phyloP scores from a whole-genome alignment of 495 filamentous ascomycete species.

The Saxispiralis lemnorum region DNA sequence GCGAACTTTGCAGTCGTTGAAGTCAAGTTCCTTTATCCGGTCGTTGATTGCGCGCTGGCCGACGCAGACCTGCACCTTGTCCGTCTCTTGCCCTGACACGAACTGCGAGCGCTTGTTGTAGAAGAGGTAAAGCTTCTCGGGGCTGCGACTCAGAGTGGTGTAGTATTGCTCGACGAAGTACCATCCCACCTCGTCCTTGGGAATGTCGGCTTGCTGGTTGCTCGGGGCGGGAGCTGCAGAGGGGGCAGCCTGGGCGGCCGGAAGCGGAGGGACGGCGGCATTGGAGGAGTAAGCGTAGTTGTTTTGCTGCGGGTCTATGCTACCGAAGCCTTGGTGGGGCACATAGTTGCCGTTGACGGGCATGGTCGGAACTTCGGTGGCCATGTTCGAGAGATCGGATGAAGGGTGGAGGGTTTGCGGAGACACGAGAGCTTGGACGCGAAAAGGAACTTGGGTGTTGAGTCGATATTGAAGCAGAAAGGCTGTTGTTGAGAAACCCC shows the following conservation, averaged over 20 bases:
- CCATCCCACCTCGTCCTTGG: constrained; percentile 90
- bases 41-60: constrained; percentile 80
- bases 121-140: constrained; percentile 67
- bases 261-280: constrained; percentile 5
- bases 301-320: constrained; percentile 16
- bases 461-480: too few relatives aligned
- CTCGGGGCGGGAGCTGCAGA: constrained; percentile 8
- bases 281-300: constrained; percentile 9
- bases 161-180: constrained; percentile 99
- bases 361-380: constrained; percentile 21
- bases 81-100: constrained; percentile 50
- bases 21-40: constrained; percentile 76
- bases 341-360: constrained; percentile 28
- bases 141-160: constrained; percentile 82
- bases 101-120: constrained; percentile 32
- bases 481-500: too few relatives aligned
- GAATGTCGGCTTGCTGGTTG: constrained; percentile 14
- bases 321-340: constrained; percentile 20
- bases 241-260: constrained; percentile 6
- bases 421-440: too few relatives aligned
- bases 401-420: not conserved
- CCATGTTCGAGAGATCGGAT: constrained; percentile 16
- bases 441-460: too few relatives aligned
- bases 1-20: constrained; percentile 95
- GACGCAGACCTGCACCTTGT: constrained; percentile 62